Base-by-base conservation (phyloP, 2,329 filamentous ascomycete genomes). In the Aureobasidium sp. region DNA sequence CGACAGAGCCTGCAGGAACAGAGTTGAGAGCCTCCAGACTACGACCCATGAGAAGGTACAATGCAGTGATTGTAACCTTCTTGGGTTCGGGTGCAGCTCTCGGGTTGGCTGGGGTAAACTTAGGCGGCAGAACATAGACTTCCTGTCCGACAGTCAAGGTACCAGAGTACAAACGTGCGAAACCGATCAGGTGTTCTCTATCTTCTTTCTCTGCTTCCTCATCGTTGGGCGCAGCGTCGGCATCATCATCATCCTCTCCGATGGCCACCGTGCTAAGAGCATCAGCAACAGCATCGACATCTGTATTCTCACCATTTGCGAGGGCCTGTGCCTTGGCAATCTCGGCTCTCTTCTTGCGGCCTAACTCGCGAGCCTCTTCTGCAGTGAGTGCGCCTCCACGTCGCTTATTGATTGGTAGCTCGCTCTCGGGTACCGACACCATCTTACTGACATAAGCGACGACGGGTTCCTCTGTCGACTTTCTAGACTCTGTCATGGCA, bases 401-500 rank as follows among this genome's bases (percentile, higher is more conserved):
- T 50, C 90, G 83, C 74, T 88, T 95, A 73, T 96, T 96, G 59
- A 93, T 85, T 0, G 90, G 89, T 5, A 99, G 79, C 69, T 99
- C 93, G 74, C 90, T 97, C 70, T 95, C 90, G 0, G 92, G 93
- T 13, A 99, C 82, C 0, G 94, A 94, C 1, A 97, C 90, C 92
- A 99, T 97, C 74, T 99, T 99, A 77, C 93, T 97, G 64, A 99
- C 90, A 67, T 96, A 99, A 9, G 90, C 93, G 1, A 99, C 90
- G 0, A 96, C 86, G 0, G 93, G 92, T 63, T 89, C 88, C 0
- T 86, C 81, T 43, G 83, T 80, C 0, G 81, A 81, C 3, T 84
- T 84, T 70, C 89, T 89, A 71, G 96, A 97, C 0, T 86, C 81
- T 1, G 89, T 77, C 87, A 97, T 93, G 5, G 93, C 90, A n/a